phyloP scores from a whole-genome alignment of 208 protist genomes.

The Trypanosoma melophagium region DNA sequence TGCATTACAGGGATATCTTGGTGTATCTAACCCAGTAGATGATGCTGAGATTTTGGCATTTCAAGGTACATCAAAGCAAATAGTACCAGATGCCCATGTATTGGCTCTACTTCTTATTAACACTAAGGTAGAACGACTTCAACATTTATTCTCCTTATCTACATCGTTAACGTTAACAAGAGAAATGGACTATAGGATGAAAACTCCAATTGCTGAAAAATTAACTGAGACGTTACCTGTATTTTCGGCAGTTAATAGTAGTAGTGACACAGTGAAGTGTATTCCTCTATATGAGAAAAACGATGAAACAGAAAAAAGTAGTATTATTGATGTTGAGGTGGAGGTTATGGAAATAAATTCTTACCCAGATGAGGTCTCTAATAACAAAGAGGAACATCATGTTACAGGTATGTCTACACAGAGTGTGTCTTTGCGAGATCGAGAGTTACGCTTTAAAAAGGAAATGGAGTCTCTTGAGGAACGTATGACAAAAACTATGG shows the following conservation, averaged over 20 bases:
- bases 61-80: not conserved
- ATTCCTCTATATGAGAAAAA: not conserved
- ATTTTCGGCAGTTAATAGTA: not conserved
- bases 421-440: not conserved
- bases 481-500: not conserved
- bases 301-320: not conserved
- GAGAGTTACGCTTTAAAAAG: not conserved
- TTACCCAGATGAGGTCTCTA: not conserved
- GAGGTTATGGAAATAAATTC: not conserved
- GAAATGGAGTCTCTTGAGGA: not conserved
- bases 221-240: not conserved
- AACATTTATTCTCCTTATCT: too few species aligned
- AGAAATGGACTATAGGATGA: not conserved
- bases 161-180: not conserved
- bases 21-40: not conserved
- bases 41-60: not conserved
- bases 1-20: slow-evolving; percentile 6
- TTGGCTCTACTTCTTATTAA: slow-evolving; percentile 14
- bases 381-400: not conserved
- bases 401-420: not conserved
- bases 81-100: not conserved
- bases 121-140: slow-evolving; percentile 11
- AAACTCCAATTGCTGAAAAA: not conserved
- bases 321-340: too few species aligned
- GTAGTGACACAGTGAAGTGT: not conserved